Base-by-base conservation (phyloP, 176 grass and related monocot genomes). In the Pharus latifolius region DNA sequence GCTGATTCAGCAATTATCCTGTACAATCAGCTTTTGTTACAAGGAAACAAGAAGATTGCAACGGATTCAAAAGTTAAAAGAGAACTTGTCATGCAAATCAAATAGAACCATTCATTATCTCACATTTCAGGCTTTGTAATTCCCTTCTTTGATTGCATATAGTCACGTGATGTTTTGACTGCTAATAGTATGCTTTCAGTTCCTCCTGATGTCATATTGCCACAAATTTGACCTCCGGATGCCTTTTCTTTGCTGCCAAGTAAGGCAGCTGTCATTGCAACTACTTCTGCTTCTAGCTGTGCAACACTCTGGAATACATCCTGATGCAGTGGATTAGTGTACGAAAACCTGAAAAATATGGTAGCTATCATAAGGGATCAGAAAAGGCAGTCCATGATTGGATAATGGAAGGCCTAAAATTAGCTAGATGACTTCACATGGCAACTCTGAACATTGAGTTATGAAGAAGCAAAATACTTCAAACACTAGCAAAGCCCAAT, bases 171-270 rank as follows among this genome's bases (percentile, higher is more conserved):
- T 72, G 95, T 81, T 88, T 98, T 98, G 64, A 98, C 90, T 71
- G 95, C 95, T 75, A 98, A 85, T 14, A 98, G 28, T 76, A 98
- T 98, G 78, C 95, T 98, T 74, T 98, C 95, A 10, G 95, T 98
- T 57, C 95, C 95, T 1, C 95, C 95, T 46, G 95, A 98, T 65
- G 95, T 98, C 95, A 94, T 98, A 63, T 98, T 98, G 41, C 95
- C 95, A 42, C 95, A 98, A 63, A 98, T 87, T 80, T 98, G 81
- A 49, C 95, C 95, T 19, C 90, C 95, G 3, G 87, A 94, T 54
- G 83, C 54, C 61, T 78, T 83, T 13, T 94, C 95, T 82, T 81
- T 88, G 76, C 90, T 98, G 17, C 95, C 95, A 59, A 98, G 87
- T 68, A 98, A 77, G 51, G 89, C 81, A 78, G 84, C 95, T 71